Evolutionary conservation across 768 basidiomycete species (phyloP).

Genomic region (Pluteus cervinus): DNA sequence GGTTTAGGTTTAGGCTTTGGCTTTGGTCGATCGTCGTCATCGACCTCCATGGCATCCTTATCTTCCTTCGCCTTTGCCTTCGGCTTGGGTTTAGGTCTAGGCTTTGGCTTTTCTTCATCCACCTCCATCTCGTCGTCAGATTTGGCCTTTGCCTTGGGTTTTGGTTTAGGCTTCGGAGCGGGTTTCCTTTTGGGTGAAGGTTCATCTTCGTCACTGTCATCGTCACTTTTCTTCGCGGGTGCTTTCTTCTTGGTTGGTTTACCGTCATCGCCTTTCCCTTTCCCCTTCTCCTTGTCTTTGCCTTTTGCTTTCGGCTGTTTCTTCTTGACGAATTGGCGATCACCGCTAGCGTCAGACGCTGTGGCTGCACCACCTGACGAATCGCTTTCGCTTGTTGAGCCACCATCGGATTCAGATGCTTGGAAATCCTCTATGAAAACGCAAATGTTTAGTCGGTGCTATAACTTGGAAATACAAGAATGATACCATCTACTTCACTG

Average conservation of each 20-base stretch:
- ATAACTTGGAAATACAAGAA: background rate
- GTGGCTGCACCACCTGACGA: constrained; percentile 66
- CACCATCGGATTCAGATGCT: constrained; percentile 76
- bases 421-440: constrained; percentile 75
- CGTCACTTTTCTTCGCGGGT: constrained; percentile 29
- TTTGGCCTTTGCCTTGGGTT: constrained; percentile 28
- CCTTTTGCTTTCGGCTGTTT: constrained; percentile 35
- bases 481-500: constrained; percentile 63
- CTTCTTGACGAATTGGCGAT: constrained; percentile 51
- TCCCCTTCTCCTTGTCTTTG: constrained; percentile 38
- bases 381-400: constrained; percentile 80
- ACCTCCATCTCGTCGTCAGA: constrained; percentile 30
- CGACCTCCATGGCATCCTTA: constrained; percentile 46
- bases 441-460: constrained; percentile 1
- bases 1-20: constrained; percentile 30
- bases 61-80: constrained; percentile 35
- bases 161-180: constrained; percentile 38
- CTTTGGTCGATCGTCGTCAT: constrained; percentile 34
- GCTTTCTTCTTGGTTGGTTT: constrained; percentile 31
- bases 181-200: constrained; percentile 13
- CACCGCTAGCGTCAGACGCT: constrained; percentile 81
- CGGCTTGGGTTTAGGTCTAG: constrained; percentile 44
- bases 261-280: constrained; percentile 27
- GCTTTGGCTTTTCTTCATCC: constrained; percentile 22
- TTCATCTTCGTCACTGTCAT: constrained; percentile 33